phyloP scores from a whole-genome alignment of 106 monocot genomes.

The Acanthochlamys bracteata region DNA sequence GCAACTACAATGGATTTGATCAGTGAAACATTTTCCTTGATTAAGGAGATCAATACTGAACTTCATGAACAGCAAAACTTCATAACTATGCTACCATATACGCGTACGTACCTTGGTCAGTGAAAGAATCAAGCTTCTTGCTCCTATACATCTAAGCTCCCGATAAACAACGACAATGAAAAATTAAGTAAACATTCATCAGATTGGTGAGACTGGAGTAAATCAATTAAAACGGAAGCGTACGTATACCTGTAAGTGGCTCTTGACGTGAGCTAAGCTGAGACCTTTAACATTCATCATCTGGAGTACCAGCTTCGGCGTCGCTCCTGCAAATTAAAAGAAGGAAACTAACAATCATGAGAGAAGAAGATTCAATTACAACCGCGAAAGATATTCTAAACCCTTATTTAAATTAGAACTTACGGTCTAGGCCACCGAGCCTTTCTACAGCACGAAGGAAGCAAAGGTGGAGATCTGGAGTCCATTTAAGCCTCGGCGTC shows the following conservation, averaged over 20 bases:
- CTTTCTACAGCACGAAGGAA: conserved; percentile 66
- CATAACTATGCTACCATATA: no score
- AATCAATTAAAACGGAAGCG: no score
- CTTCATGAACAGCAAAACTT: no score
- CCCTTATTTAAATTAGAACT: not conserved
- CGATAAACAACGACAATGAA: not conserved
- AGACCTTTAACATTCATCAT: conserved; percentile 51
- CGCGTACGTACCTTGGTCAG: conserved; percentile 22
- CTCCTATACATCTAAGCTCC: conserved; percentile 51
- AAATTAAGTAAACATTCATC: not conserved
- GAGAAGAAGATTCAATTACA: not conserved
- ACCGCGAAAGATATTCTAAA: no score
- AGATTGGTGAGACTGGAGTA: no score
- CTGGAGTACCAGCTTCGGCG: conserved; percentile 53
- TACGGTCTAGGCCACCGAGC: conserved; percentile 76
- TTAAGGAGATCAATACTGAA: no score
- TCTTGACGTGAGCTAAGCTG: conserved; percentile 50
- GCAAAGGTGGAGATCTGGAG: conserved; percentile 57
- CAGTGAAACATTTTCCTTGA: no score
- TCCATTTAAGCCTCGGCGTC: conserved; percentile 61
- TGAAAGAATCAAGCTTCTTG: conserved; percentile 41
- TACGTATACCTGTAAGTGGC: conserved; percentile 40
- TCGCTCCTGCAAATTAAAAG: conserved; percentile 32
- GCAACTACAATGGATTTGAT: no score
- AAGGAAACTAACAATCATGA: not conserved